These are phyloP conservation scores for Gracilaria gracilis DNA, from an alignment of 23 red algal genomes.

Conservation along the genomic window DNA sequence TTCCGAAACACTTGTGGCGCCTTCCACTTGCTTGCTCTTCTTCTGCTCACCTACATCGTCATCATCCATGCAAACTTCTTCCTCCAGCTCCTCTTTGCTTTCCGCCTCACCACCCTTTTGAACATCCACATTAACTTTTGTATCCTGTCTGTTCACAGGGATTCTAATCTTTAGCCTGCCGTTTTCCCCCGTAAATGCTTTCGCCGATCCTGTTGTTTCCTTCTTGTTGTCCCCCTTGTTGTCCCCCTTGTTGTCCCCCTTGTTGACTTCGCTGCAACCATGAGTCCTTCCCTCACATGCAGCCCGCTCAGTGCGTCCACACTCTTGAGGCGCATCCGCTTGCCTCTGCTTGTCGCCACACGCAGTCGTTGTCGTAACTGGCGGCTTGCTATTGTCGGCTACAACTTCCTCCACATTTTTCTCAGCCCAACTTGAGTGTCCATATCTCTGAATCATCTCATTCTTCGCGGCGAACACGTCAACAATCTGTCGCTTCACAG, in stretches of 20 bases:
- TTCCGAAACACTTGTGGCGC: too few relatives aligned
- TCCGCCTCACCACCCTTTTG: background rate
- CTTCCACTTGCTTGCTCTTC: too few relatives aligned
- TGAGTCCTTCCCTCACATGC: background rate
- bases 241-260: too few relatives aligned
- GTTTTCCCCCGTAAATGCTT: background rate
- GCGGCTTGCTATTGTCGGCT: background rate
- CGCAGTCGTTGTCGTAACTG: background rate
- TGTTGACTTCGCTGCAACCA: background rate
- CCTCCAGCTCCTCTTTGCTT: background rate
- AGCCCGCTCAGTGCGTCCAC: background rate
- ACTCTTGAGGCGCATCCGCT: background rate
- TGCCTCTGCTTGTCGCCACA: background rate
- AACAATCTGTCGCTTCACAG: conserved; percentile 14
- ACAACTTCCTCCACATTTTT: background rate
- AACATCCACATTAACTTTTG: background rate
- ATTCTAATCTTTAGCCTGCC: background rate
- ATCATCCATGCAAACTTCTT: too few relatives aligned
- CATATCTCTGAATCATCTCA: background rate
- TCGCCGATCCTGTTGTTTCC: background rate
- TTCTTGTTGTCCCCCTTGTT: too few relatives aligned
- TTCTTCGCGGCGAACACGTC: conserved; percentile 14
- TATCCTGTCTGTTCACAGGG: background rate
- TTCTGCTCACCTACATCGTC: too few relatives aligned
- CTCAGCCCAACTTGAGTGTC: background rate